Conservation (phyloP, 176 grass and related monocot genomes). For the Areca catechu region DNA sequence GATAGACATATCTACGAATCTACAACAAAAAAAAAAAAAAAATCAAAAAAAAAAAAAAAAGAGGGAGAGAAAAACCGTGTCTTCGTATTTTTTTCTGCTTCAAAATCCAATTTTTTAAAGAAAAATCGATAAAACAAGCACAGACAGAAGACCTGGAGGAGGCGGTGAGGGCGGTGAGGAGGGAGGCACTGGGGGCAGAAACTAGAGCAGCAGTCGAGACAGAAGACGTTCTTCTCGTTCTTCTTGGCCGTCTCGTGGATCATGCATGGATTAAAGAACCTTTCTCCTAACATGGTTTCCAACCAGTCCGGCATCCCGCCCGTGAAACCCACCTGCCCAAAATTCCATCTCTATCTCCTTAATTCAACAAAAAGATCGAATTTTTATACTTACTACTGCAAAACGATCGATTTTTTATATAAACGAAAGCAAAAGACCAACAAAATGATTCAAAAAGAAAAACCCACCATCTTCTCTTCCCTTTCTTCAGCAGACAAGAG, state of each 20-base stretch:
- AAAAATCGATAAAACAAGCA: no score
- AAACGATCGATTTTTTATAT: no score
- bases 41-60: background rate
- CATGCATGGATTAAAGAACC: constrained; percentile 16
- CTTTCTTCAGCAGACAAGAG: no score
- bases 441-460: no score
- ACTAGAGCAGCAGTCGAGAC: constrained; percentile 17
- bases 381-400: no score
- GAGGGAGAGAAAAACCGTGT: no score
- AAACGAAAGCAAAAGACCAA: no score
- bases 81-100: no score
- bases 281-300: constrained; percentile 7
- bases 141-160: background rate
- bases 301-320: constrained; percentile 9
- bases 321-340: background rate
- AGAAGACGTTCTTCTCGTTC: constrained; percentile 27
- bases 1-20: constrained; percentile 22
- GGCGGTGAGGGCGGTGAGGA: constrained; percentile 14
- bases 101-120: no score
- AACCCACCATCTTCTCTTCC: no score
- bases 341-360: background rate
- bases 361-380: background rate
- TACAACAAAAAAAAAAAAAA: background rate
- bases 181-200: constrained; percentile 19
- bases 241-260: constrained; percentile 22